Conservation (phyloP, 2,329 filamentous ascomycete genomes). For the Magnaporthiopsis poae region DNA sequence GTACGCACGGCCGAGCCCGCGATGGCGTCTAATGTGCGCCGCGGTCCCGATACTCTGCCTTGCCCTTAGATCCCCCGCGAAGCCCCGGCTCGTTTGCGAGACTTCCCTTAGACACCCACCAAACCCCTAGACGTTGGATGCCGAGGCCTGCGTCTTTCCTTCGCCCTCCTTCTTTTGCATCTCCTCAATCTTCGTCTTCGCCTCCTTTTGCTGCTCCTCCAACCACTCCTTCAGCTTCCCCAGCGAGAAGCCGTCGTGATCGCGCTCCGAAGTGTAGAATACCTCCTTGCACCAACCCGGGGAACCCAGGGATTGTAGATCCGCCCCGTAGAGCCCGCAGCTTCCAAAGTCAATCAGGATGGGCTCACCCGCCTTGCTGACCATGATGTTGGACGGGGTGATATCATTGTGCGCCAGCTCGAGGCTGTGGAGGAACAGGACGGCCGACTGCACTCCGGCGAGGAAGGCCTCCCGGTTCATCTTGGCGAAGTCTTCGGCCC, state of each 20-base stretch:
- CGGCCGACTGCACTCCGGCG: slow-evolving; percentile 9
- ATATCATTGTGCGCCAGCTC: slow-evolving; percentile 15
- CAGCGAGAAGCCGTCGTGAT: background rate
- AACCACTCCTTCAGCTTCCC: background rate
- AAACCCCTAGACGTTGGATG: no score
- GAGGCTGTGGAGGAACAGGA: slow-evolving; percentile 11
- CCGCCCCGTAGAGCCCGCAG: background rate
- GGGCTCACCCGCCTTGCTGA: slow-evolving; percentile 6
- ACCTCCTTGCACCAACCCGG: background rate
- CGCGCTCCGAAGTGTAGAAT: background rate
- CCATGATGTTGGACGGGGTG: slow-evolving; percentile 12
- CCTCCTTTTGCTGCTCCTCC: background rate
- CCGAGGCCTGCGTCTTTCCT: no score
- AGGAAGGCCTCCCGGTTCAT: slow-evolving; percentile 7
- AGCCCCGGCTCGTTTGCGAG: no score
- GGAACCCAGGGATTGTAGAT: background rate
- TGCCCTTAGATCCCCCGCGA: no score
- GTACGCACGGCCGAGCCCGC: no score
- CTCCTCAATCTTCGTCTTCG: background rate
- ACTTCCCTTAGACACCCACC: no score
- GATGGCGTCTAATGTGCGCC: no score
- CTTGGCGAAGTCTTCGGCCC: no score
- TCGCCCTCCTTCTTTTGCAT: no score
- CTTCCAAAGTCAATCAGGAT: slow-evolving; percentile 12
- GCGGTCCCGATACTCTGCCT: no score